phyloP scores from a whole-genome alignment of 2,329 filamentous ascomycete genomes.

The Exserohilum turcica region DNA sequence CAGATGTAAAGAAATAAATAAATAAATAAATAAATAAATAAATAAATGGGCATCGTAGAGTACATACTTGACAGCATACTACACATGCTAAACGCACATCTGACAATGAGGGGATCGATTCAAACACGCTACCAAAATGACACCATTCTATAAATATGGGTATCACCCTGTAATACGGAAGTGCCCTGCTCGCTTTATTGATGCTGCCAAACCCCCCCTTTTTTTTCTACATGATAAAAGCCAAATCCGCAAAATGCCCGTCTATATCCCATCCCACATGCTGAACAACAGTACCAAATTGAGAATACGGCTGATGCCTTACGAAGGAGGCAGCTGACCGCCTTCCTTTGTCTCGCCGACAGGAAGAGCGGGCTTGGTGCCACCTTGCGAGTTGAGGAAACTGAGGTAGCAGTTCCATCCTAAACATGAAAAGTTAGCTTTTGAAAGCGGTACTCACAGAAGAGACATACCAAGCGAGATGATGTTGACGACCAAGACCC shows the following conservation, averaged over 20 bases:
- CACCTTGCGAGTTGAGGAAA: slow-evolving; percentile 44
- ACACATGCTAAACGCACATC: too few relatives aligned
- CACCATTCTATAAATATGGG: background rate
- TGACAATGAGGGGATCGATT: background rate
- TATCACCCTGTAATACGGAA: background rate
- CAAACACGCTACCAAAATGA: slow-evolving; percentile 1
- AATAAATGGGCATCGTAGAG: too few relatives aligned
- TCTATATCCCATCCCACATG: too few relatives aligned
- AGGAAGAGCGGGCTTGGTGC: slow-evolving; percentile 15
- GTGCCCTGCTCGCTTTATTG: background rate
- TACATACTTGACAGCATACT: too few relatives aligned
- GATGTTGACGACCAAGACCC: slow-evolving; percentile 85
- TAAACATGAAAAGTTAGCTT: slow-evolving; percentile 4
- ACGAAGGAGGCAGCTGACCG: slow-evolving; percentile 34
- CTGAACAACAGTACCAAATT: too few relatives aligned
- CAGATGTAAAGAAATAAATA: too few relatives aligned
- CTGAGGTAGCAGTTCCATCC: slow-evolving; percentile 53
- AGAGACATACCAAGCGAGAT: slow-evolving; percentile 64
- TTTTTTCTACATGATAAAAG: background rate
- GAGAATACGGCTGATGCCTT: slow-evolving; percentile 2
- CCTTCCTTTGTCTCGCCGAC: slow-evolving; percentile 30
- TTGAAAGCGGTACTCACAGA: too few relatives aligned
- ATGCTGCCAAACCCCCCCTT: background rate
- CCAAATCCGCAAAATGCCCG: background rate
- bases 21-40: too few relatives aligned